Evolutionary conservation across 768 basidiomycete species (phyloP).

Genomic region (Clitopilus passeckerianus): DNA sequence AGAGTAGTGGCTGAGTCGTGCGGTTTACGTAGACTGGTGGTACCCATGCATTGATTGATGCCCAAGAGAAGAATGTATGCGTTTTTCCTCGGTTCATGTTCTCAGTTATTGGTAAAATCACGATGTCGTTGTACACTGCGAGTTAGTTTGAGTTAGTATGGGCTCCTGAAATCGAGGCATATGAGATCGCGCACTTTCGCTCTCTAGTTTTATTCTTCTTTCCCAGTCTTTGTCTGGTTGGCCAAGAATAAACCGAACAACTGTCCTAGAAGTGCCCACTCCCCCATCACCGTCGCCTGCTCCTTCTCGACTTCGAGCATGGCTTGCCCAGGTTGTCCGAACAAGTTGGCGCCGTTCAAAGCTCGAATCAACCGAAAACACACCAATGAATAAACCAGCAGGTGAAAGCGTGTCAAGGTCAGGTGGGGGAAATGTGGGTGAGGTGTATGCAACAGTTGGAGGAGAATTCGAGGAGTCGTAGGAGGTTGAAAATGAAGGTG

Average conservation of each 20-base stretch:
- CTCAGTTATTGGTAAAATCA: slow-evolving; percentile 78
- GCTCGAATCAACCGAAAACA: slow-evolving; percentile 84
- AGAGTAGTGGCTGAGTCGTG: slow-evolving; percentile 38
- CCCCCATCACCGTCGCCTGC: slow-evolving; percentile 67
- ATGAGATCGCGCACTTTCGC: slow-evolving; percentile 63
- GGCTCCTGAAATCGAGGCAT: neutral
- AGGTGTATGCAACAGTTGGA: slow-evolving; percentile 21
- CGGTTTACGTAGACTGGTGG: slow-evolving; percentile 64
- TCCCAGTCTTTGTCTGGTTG: slow-evolving; percentile 79
- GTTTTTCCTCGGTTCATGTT: slow-evolving; percentile 98
- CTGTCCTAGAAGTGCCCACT: slow-evolving; percentile 72
- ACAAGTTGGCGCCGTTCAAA: slow-evolving; percentile 85
- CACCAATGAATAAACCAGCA: slow-evolving; percentile 82
- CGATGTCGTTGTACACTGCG: slow-evolving; percentile 79
- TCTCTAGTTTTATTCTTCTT: slow-evolving; percentile 76
- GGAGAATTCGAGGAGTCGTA: slow-evolving; percentile 31
- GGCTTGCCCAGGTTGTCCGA: slow-evolving; percentile 85
- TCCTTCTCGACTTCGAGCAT: slow-evolving; percentile 71
- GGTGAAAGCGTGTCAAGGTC: slow-evolving; percentile 74
- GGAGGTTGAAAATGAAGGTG: slow-evolving; percentile 39
- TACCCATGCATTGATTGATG: slow-evolving; percentile 85
- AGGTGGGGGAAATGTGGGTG: slow-evolving; percentile 61
- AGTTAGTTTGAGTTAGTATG: neutral
- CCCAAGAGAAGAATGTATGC: slow-evolving; percentile 90
- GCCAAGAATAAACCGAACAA: slow-evolving; percentile 88